A percentile compares a stretch with the other conserved stretches of the same genome.
Evolutionary conservation across 2,329 filamentous ascomycete species (phyloP).

Genomic region (Coniochaeta ligniaria): DNA sequence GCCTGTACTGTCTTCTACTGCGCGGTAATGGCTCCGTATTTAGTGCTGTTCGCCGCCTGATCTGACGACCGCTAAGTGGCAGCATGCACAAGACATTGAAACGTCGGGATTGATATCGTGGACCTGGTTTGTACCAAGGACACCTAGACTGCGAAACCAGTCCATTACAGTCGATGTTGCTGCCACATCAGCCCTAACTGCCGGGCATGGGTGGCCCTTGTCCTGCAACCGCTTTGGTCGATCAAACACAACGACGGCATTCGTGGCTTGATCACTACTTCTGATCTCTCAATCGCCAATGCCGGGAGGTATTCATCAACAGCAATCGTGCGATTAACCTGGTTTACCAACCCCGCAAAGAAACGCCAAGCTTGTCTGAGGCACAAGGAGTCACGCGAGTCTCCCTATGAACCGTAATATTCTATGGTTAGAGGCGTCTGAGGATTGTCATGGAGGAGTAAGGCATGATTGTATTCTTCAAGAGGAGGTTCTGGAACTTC

Average conservation of each 20-base stretch:
- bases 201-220: background rate
- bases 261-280: conserved; percentile 16
- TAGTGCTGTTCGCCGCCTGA: too few species aligned
- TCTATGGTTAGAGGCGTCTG: background rate
- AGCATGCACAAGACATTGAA: too few species aligned
- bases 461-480: too few species aligned
- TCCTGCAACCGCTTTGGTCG: background rate
- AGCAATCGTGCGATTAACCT: background rate
- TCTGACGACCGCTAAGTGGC: too few species aligned
- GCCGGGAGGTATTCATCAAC: background rate
- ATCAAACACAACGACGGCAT: background rate
- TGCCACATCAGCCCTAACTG: background rate
- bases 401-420: background rate
- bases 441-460: background rate
- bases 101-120: too few species aligned
- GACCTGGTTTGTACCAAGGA: too few species aligned
- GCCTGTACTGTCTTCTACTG: too few species aligned
- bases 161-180: too few species aligned
- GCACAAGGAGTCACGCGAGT: background rate
- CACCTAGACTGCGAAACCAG: too few species aligned
- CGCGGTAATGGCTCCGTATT: too few species aligned
- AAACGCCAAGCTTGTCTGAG: background rate
- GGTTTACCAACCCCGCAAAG: background rate
- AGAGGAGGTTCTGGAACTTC: background rate
- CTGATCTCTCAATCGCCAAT: background rate